A percentile compares a stretch with the other conserved stretches of the same genome.
Evolutionary conservation across 2,329 filamentous ascomycete genomes (phyloP).

Genomic region (Scleromitrula shiraiana): DNA sequence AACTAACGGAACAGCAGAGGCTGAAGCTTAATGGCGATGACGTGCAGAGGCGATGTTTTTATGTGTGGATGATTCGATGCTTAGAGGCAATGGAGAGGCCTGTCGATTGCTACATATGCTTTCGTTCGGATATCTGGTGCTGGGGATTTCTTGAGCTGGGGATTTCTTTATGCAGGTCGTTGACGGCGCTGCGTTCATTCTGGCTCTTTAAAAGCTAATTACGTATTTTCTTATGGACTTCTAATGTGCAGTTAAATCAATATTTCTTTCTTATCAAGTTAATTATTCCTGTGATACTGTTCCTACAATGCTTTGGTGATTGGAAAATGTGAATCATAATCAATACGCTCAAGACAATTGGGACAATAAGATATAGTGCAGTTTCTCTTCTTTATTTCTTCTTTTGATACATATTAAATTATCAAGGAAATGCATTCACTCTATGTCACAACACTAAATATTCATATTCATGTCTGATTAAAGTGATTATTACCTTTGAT

Average conservation of each 20-base stretch:
- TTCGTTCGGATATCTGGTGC: slow-evolving; percentile 22
- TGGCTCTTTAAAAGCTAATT: slow-evolving; percentile 29
- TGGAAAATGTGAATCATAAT: no score
- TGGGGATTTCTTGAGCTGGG: slow-evolving; percentile 24
- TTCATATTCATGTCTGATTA: no score
- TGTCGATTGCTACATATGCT: slow-evolving; percentile 17
- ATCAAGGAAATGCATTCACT: no score
- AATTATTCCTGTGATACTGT: slow-evolving; percentile 6
- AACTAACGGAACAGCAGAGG: slow-evolving; percentile 24
- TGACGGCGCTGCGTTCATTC: slow-evolving; percentile 28
- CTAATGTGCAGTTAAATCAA: slow-evolving; percentile 29
- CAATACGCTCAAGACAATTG: no score
- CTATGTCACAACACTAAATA: no score
- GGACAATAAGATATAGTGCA: no score
- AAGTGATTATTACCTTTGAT: no score
- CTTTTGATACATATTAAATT: no score
- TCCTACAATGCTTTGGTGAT: neutral
- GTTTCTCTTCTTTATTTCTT: no score
- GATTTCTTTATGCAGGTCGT: slow-evolving; percentile 28
- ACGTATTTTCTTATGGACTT: slow-evolving; percentile 30
- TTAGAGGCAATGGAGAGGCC: slow-evolving; percentile 13
- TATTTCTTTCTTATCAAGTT: slow-evolving; percentile 19
- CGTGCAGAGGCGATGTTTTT: slow-evolving; percentile 10
- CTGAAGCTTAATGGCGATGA: slow-evolving; percentile 20
- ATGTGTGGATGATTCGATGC: slow-evolving; percentile 11